Base-by-base conservation (phyloP, 2,329 filamentous ascomycete species). In the Chrysosporium keratinophilum region DNA sequence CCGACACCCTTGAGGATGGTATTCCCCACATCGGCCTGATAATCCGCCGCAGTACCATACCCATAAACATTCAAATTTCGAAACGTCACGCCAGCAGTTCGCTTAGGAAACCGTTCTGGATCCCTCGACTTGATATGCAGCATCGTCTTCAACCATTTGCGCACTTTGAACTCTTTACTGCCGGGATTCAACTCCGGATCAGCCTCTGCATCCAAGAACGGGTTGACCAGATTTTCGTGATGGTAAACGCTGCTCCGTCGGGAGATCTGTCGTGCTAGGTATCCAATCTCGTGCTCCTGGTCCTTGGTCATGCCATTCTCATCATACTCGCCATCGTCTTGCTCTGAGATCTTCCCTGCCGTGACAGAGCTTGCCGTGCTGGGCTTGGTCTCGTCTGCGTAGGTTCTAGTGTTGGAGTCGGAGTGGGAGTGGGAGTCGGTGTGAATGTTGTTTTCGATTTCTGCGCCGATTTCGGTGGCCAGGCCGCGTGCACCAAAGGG, bases 141-240 rank as follows among this genome's bases (percentile, higher is more conserved):
- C 50, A 77, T 61, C 43, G 72, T 70, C 60, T 71, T 73, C 57
- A 72, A 69, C 74, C 75, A 78, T 46, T 68, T 67, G 55, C 68
- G 69, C 4, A 73, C 65, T 44, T 70, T 69, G 63, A 78, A 78
- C 19, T 72, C 67, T 11, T 67, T 61, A 39, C 67, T 70, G 39
- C 60, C 59, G 1, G 76, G 76, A 54, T 79, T 74, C 39, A 78
- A 61, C 41, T 67, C 62, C 0, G 69, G 66, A 42, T 71, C 62
- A 5, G 59, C 57, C 9, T 65, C 62, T 5, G 64, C 50, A 40
- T 69, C 57, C 11, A 69, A 60, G 49, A 72, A 72, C 1, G 69
- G 69, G 50, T 71, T 71, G 33, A 65, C 43, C 2, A 56, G 14
- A 11, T 52, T 45, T 11, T 40, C 56, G 1, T 60, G 62, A 3